These are phyloP conservation scores for Annulohypoxylon truncatum DNA, from an alignment of 2,329 filamentous ascomycete genomes.

Conservation along the genomic window DNA sequence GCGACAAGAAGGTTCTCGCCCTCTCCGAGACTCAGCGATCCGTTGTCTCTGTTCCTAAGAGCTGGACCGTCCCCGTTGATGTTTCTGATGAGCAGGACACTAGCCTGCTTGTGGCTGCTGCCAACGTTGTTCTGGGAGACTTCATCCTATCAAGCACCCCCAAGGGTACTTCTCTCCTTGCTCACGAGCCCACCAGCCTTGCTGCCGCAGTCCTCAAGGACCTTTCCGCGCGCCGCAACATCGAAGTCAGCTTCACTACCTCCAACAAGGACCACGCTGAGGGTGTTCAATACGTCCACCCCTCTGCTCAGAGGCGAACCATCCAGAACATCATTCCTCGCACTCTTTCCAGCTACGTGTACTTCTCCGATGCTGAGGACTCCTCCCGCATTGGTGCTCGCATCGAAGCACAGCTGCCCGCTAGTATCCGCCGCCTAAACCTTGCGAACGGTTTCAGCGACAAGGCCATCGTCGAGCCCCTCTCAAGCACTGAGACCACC, in stretches of 20 bases:
- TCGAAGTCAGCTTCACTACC: conserved; percentile 9
- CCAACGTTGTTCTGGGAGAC: conserved; percentile 20
- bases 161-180: conserved; percentile 23
- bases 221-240: neutral
- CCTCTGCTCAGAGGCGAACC: conserved; percentile 5
- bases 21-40: conserved; percentile 25
- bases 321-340: conserved; percentile 8
- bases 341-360: conserved; percentile 1
- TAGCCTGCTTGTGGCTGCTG: conserved; percentile 11
- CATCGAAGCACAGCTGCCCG: neutral
- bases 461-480: conserved; percentile 10
- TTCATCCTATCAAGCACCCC: conserved; percentile 15
- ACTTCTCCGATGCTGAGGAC: conserved; percentile 6
- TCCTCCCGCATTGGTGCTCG: conserved; percentile 3
- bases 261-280: conserved; percentile 3
- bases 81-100: conserved; percentile 18
- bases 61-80: conserved; percentile 17
- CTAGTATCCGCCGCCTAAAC: conserved; percentile 1
- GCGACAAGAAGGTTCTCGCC: conserved; percentile 20
- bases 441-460: conserved; percentile 6
- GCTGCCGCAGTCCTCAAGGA: conserved; percentile 8
- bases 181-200: conserved; percentile 20
- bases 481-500: neutral
- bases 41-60: conserved; percentile 19
- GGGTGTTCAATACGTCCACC: conserved; percentile 10